These are phyloP conservation scores for Camellia lanceoleosa DNA, from an alignment of 148 eudicot species.

Conservation along the genomic window DNA sequence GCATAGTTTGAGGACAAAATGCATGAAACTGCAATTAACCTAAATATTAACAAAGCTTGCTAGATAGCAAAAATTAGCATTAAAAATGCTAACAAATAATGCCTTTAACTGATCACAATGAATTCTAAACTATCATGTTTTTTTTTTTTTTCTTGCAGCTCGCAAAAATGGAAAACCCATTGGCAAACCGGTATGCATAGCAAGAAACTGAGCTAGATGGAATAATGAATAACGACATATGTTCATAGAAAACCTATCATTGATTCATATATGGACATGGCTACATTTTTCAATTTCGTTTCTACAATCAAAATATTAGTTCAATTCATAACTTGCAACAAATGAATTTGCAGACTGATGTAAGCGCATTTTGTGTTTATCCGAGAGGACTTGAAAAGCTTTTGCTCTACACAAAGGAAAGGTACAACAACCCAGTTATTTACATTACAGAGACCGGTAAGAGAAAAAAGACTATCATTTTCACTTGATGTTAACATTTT, in stretches of 20 bases:
- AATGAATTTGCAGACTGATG: background rate
- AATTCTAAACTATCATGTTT: too few relatives aligned
- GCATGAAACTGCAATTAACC: too few relatives aligned
- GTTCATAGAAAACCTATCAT: too few relatives aligned
- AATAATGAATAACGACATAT: background rate
- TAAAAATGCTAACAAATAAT: too few relatives aligned
- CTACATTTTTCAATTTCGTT: background rate
- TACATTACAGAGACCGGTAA: constrained; percentile 25
- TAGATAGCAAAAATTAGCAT: too few relatives aligned
- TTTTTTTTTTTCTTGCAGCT: too few relatives aligned
- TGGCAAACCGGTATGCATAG: background rate
- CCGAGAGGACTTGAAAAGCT: constrained; percentile 15
- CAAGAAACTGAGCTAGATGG: background rate
- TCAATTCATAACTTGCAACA: background rate
- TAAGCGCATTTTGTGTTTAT: background rate
- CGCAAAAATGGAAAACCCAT: background rate
- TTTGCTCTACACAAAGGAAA: constrained; percentile 16
- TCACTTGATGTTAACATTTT: background rate
- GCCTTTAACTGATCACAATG: too few relatives aligned
- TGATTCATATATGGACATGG: background rate
- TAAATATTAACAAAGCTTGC: too few relatives aligned
- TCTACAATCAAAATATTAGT: background rate
- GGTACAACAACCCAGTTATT: constrained; percentile 18
- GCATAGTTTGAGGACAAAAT: too few relatives aligned
- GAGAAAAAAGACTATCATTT: background rate